phyloP scores from a whole-genome alignment of 2,329 filamentous ascomycete species.

The Apiospora phragmitis region DNA sequence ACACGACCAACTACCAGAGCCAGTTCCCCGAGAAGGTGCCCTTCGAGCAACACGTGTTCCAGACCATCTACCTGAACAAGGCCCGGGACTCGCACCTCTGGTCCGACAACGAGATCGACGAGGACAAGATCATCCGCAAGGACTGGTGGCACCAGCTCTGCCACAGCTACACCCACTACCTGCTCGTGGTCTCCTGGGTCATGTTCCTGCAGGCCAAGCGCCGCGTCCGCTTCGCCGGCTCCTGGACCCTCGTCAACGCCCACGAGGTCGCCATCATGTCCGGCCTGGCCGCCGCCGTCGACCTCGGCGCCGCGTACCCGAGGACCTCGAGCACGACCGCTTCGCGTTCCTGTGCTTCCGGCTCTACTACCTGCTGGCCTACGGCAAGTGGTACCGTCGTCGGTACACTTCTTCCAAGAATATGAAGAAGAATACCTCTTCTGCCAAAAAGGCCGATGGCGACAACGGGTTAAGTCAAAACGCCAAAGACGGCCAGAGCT shows the following conservation, averaged over 20 bases:
- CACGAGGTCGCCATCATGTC: constrained; percentile 69
- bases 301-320: constrained; percentile 64
- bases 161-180: constrained; percentile 59
- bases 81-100: constrained; percentile 53
- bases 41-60: constrained; percentile 38
- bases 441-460: background rate
- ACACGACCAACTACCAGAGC: constrained; percentile 57
- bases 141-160: constrained; percentile 66
- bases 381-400: constrained; percentile 60
- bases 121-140: constrained; percentile 54
- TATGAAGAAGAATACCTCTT: background rate
- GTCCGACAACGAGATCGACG: constrained; percentile 53
- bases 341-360: constrained; percentile 63
- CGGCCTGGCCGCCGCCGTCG: constrained; percentile 67
- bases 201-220: constrained; percentile 65
- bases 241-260: constrained; percentile 67
- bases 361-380: constrained; percentile 60
- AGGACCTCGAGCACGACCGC: constrained; percentile 61
- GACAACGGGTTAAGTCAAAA: constrained; percentile 23
- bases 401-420: constrained; percentile 26
- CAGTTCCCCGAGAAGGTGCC: constrained; percentile 56
- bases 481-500: constrained; percentile 51
- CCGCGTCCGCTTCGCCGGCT: constrained; percentile 60
- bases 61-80: constrained; percentile 60
- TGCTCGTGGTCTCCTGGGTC: constrained; percentile 64